Conservation (phyloP, 192 early-diverging fungal species). For the Umbelopsis ramanniana region DNA sequence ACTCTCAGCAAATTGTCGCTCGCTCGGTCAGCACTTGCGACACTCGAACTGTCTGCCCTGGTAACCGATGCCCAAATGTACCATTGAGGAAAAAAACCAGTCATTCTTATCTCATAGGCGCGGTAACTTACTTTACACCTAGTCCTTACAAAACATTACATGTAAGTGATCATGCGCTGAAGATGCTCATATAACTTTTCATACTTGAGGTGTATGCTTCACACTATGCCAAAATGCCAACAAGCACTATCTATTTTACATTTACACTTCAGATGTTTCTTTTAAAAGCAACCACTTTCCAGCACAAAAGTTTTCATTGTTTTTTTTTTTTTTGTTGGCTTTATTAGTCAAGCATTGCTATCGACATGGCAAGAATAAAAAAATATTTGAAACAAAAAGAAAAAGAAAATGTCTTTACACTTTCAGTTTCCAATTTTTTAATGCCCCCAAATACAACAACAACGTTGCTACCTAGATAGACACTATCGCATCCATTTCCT, state of each 20-base stretch:
- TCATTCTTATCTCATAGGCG: background rate
- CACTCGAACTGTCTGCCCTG: background rate
- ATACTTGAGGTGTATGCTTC: too few relatives aligned
- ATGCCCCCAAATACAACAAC: slow-evolving; percentile 7
- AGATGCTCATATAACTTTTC: too few relatives aligned
- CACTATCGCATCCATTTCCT: slow-evolving; percentile 17
- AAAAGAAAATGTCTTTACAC: slow-evolving; percentile 14
- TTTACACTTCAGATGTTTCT: too few relatives aligned
- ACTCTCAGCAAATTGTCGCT: background rate
- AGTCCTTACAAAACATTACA: too few relatives aligned
- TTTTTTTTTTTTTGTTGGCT: background rate
- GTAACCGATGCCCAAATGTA: background rate
- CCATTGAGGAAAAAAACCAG: background rate
- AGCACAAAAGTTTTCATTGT: background rate
- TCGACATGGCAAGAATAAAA: background rate
- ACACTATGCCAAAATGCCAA: too few relatives aligned
- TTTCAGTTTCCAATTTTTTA: background rate
- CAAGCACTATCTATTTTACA: too few relatives aligned
- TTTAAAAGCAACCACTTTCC: background rate
- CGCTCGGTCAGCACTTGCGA: background rate
- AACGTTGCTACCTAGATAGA: slow-evolving; percentile 8
- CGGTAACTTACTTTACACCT: too few relatives aligned
- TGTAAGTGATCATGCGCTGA: too few relatives aligned
- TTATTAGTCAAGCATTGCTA: slow-evolving; percentile 14
- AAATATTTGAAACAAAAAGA: background rate